These are phyloP conservation scores for Penicillium parvum DNA, from an alignment of 495 filamentous ascomycete genomes.

Conservation along the genomic window DNA sequence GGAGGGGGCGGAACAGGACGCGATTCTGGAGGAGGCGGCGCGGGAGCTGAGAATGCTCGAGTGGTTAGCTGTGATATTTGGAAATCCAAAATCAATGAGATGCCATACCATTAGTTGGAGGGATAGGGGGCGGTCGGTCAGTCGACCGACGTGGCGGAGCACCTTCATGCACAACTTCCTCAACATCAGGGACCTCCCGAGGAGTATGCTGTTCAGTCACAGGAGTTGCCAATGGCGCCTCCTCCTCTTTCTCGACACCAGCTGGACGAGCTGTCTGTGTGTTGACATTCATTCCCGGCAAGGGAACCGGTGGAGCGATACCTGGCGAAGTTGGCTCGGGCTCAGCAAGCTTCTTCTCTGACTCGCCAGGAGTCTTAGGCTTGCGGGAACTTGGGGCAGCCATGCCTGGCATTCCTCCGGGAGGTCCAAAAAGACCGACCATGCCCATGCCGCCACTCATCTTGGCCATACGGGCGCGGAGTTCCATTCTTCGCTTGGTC, in stretches of 20 bases:
- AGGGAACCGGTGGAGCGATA: slow-evolving; percentile 63
- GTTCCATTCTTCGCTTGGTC: slow-evolving; percentile 75
- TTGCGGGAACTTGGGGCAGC: slow-evolving; percentile 42
- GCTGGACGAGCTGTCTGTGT: slow-evolving; percentile 29
- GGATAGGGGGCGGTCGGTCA: slow-evolving; percentile 41
- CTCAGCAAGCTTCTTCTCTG: slow-evolving; percentile 59
- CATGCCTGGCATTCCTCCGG: slow-evolving; percentile 58
- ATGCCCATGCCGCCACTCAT: slow-evolving; percentile 98
- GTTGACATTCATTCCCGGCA: slow-evolving; percentile 63
- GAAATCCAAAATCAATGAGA: not conserved
- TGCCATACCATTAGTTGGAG: slow-evolving; percentile 50
- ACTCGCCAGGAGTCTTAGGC: slow-evolving; percentile 52
- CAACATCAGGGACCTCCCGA: slow-evolving; percentile 56
- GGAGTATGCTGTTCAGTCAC: slow-evolving; percentile 42
- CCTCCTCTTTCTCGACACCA: slow-evolving; percentile 43
- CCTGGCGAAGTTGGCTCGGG: slow-evolving; percentile 48
- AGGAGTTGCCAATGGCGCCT: slow-evolving; percentile 30
- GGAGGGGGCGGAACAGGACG: slow-evolving; percentile 48
- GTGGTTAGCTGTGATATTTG: slow-evolving; percentile 2
- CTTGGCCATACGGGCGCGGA: slow-evolving; percentile 93
- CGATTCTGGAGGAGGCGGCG: slow-evolving; percentile 30
- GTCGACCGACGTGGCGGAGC: slow-evolving; percentile 41
- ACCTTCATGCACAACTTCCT: slow-evolving; percentile 50
- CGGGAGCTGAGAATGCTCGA: slow-evolving; percentile 26
- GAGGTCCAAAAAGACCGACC: slow-evolving; percentile 86